These are phyloP conservation scores for Sporothrix inflata DNA, from an alignment of 2,329 filamentous ascomycete species.

Conservation along the genomic window DNA sequence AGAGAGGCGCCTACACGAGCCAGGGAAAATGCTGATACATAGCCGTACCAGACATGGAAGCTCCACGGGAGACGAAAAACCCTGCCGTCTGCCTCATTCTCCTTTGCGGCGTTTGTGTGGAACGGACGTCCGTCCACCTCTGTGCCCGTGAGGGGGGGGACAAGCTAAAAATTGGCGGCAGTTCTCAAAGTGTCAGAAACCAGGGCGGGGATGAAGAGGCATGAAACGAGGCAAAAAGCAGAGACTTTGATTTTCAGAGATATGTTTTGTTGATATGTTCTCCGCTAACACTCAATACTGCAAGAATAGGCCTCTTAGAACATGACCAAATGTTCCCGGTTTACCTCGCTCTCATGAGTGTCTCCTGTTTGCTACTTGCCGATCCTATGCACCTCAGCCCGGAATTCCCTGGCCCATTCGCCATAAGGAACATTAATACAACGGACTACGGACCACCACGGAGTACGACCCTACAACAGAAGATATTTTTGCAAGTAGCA, in stretches of 20 bases:
- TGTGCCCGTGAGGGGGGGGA: not conserved
- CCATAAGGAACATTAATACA: not conserved
- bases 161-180: slow-evolving; percentile 12
- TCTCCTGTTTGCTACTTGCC: not conserved
- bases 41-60: slow-evolving; percentile 24
- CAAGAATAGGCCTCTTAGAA: not conserved
- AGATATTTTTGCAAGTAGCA: not conserved
- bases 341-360: not conserved
- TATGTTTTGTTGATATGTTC: not conserved
- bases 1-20: not conserved
- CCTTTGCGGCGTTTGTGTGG: slow-evolving; percentile 3
- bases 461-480: not conserved
- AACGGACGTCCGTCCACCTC: slow-evolving; percentile 24
- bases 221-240: slow-evolving; percentile 6
- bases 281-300: not conserved
- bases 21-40: slow-evolving; percentile 25
- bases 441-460: not conserved
- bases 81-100: not conserved
- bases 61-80: slow-evolving; percentile 15
- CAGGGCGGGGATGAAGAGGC: not conserved
- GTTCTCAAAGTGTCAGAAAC: not conserved
- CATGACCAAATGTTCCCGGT: not conserved
- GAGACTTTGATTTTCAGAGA: not conserved
- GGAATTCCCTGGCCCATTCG: not conserved
- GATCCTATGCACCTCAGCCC: slow-evolving; percentile 24